phyloP scores from a whole-genome alignment of 2,329 filamentous ascomycete species.

The Hypoxylon sp. region DNA sequence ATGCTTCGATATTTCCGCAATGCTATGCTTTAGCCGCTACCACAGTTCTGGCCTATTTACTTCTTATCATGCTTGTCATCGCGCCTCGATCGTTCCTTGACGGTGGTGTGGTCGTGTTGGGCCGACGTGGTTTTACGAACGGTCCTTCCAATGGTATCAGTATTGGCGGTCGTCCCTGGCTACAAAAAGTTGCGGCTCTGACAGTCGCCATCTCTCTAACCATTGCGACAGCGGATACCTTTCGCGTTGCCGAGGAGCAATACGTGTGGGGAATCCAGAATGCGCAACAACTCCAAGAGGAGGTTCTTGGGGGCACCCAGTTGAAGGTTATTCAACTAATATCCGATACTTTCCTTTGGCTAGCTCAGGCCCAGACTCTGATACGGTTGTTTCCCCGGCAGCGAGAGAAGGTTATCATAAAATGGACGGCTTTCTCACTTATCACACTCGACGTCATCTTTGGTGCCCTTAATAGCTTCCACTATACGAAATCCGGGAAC shows the following conservation, averaged over 20 bases:
- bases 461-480: constrained; percentile 90
- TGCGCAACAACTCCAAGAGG: constrained; percentile 78
- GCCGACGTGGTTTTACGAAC: constrained; percentile 86
- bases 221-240: constrained; percentile 93
- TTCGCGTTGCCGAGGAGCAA: constrained; percentile 85
- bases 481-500: constrained; percentile 66
- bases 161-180: constrained; percentile 92
- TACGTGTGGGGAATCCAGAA: constrained; percentile 86
- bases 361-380: constrained; percentile 96
- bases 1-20: constrained; percentile 92
- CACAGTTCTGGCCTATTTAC: constrained; percentile 90
- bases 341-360: constrained; percentile 96
- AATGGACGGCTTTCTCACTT: constrained; percentile 96
- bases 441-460: constrained; percentile 94
- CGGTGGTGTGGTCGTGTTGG: constrained; percentile 85
- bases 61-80: constrained; percentile 94
- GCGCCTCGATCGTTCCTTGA: constrained; percentile 95
- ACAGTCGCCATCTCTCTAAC: constrained; percentile 88
- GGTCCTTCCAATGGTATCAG: constrained; percentile 84
- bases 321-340: constrained; percentile 93
- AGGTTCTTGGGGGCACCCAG: constrained; percentile 87
- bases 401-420: constrained; percentile 97
- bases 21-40: constrained; percentile 93
- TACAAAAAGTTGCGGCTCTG: constrained; percentile 85
- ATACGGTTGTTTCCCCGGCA: constrained; percentile 96